These are phyloP conservation scores for Casuarina equisetifolia DNA, from an alignment of 306 rosid species.

Conservation along the genomic window DNA sequence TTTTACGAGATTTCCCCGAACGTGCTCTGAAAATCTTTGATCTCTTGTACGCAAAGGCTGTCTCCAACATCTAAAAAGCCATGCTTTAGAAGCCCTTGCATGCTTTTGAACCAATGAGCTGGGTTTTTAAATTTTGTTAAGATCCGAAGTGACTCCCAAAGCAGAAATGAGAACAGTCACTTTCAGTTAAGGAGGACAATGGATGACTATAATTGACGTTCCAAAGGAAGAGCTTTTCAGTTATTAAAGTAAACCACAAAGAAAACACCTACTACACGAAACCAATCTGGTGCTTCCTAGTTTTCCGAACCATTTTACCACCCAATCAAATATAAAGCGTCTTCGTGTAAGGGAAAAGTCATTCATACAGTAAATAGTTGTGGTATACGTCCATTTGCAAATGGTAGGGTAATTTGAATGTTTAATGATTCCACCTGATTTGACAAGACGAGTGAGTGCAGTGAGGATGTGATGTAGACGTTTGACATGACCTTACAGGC, in stretches of 20 bases:
- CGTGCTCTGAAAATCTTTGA: conserved; percentile 19
- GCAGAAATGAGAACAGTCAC: conserved; percentile 26
- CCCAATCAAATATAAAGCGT: background rate
- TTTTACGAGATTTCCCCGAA: conserved; percentile 23
- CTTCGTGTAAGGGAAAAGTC: background rate
- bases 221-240: conserved; percentile 26
- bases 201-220: conserved; percentile 15
- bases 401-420: background rate
- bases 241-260: conserved; percentile 24
- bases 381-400: conserved; percentile 1
- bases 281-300: conserved; percentile 1
- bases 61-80: conserved; percentile 25
- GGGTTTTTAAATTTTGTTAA: conserved; percentile 24
- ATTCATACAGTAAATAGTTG: conserved; percentile 1
- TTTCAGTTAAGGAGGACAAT: conserved; percentile 32
- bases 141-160: conserved; percentile 9
- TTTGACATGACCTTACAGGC: conserved; percentile 51
- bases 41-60: conserved; percentile 28
- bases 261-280: background rate
- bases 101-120: conserved; percentile 34
- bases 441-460: conserved; percentile 56
- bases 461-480: conserved; percentile 50
- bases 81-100: conserved; percentile 26
- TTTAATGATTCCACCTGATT: conserved; percentile 44
- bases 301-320: conserved; percentile 11